These are phyloP conservation scores for Zoysia japonica DNA, from an alignment of 176 grass and related monocot species.

Conservation along the genomic window DNA sequence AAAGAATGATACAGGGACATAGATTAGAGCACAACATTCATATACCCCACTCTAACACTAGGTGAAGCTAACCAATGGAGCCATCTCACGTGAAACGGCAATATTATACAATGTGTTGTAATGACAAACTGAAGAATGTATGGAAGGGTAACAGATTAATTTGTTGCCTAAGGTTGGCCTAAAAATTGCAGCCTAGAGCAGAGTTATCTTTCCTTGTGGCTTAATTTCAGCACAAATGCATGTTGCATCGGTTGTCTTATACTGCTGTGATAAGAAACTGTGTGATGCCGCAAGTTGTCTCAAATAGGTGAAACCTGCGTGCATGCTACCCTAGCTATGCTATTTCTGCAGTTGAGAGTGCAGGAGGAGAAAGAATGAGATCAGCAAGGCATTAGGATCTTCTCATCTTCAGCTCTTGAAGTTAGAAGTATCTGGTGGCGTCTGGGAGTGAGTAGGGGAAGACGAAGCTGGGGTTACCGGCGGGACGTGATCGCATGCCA, in stretches of 20 bases:
- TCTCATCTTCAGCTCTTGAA: slow-evolving; percentile 42
- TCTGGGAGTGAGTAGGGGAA: not conserved
- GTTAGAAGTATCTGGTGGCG: slow-evolving; percentile 18
- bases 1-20: not conserved
- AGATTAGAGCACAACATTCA: not conserved
- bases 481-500: slow-evolving; percentile 39
- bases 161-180: slow-evolving; percentile 32
- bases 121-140: not conserved
- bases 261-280: slow-evolving; percentile 24
- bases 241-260: slow-evolving; percentile 22
- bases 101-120: not conserved
- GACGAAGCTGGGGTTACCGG: slow-evolving; percentile 46
- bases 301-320: slow-evolving; percentile 59
- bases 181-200: slow-evolving; percentile 48
- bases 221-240: slow-evolving; percentile 21
- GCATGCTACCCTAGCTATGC: slow-evolving; percentile 34
- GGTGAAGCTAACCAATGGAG: slow-evolving; percentile 6
- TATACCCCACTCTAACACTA: not conserved
- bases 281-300: slow-evolving; percentile 41
- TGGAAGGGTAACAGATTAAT: not conserved
- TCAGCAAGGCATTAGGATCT: not conserved
- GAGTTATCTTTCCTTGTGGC: slow-evolving; percentile 16
- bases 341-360: not conserved
- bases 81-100: not conserved
- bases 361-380: not conserved